Conservation (phyloP, 306 rosid genomes). For the Chamaecrista fasciculata region DNA sequence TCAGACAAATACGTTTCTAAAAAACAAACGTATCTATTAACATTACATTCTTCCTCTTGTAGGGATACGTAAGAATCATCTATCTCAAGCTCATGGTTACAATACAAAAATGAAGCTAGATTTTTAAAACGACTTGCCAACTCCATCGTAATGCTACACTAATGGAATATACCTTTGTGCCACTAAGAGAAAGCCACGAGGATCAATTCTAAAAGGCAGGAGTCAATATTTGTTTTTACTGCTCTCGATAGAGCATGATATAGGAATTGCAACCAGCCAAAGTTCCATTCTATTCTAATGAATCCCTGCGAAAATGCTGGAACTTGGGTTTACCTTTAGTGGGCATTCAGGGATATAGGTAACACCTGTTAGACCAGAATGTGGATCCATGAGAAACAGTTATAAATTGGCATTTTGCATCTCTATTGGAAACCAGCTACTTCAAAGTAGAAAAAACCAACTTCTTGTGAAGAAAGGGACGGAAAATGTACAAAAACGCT, state of each 20-base stretch:
- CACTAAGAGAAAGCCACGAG: constrained; percentile 20
- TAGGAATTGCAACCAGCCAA: constrained; percentile 25
- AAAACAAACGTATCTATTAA: constrained; percentile 34
- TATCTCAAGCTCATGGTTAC: constrained; percentile 31
- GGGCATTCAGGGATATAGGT: constrained; percentile 73
- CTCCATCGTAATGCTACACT: constrained; percentile 26
- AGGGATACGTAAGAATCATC: constrained; percentile 37
- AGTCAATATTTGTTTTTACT: constrained; percentile 23
- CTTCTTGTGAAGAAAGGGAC: not conserved
- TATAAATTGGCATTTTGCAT: constrained; percentile 24
- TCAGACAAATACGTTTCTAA: constrained; percentile 12
- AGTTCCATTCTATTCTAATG: constrained; percentile 37
- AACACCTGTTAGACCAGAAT: constrained; percentile 58
- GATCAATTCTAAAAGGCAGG: constrained; percentile 22
- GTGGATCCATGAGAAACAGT: constrained; percentile 16
- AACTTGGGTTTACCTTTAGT: constrained; percentile 71
- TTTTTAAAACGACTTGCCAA: constrained; percentile 33
- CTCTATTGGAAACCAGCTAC: constrained; percentile 7
- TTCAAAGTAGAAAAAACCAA: constrained; percentile 17
- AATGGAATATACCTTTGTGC: constrained; percentile 25
- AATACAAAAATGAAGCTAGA: constrained; percentile 33
- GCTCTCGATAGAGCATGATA: constrained; percentile 16
- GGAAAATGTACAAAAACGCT: not conserved
- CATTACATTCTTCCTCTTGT: constrained; percentile 34
- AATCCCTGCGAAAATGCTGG: constrained; percentile 63